Conservation (phyloP, 768 basidiomycete genomes). For the Podaxis sp. region DNA sequence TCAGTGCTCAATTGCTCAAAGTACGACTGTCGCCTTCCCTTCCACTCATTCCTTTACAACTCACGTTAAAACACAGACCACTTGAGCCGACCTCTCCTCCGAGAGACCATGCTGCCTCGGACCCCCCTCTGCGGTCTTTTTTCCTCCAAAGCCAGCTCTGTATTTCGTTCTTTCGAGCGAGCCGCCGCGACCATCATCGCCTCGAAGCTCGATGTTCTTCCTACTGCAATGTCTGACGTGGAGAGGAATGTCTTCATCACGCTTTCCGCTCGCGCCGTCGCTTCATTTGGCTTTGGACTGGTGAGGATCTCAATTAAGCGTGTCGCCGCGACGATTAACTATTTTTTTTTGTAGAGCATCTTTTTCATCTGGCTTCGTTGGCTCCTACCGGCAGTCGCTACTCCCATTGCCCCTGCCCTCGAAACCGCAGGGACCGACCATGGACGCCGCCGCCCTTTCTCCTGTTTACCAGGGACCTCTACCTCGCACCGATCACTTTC, state of each 20-base stretch:
- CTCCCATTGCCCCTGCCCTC: not conserved
- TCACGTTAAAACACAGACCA: not conserved
- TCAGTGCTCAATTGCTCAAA: not conserved
- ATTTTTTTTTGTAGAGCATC: conserved; percentile 33
- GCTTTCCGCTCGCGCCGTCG: conserved; percentile 31
- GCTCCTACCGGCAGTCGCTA: conserved; percentile 28
- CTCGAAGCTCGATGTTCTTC: conserved; percentile 12
- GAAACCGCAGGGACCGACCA: not conserved
- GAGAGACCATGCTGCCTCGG: not conserved
- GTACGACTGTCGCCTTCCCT: not conserved
- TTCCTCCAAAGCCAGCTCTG: not conserved
- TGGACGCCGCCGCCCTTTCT: conserved; percentile 15
- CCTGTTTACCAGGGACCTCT: not conserved
- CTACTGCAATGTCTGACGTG: conserved; percentile 16
- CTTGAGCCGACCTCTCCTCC: conserved; percentile 2
- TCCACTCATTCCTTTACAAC: not conserved
- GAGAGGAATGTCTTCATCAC: conserved; percentile 25
- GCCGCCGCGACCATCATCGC: conserved; percentile 2
- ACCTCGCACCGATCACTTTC: not conserved
- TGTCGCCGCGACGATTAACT: not conserved
- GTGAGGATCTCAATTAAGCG: conserved; percentile 24
- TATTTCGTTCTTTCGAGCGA: not conserved
- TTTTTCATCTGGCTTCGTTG: conserved; percentile 43
- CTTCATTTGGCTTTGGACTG: conserved; percentile 37
- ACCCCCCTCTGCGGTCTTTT: not conserved